These are phyloP conservation scores for Setaria italica DNA, from an alignment of 202 grass and related monocot species.

Conservation along the genomic window DNA sequence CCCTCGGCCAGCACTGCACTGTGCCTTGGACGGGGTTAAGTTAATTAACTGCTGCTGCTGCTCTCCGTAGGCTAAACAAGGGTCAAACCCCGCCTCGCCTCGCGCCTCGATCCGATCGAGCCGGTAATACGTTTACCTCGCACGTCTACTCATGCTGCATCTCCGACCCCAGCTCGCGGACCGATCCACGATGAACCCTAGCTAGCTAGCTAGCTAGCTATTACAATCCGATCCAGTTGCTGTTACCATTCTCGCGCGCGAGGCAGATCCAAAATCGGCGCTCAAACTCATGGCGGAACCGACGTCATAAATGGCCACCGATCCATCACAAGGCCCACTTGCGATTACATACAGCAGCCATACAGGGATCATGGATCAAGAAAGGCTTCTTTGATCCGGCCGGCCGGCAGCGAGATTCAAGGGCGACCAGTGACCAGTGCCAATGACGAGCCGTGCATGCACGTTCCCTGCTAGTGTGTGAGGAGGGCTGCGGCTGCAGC, in stretches of 20 bases:
- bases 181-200: not conserved
- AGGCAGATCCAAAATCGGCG: slow-evolving; percentile 35
- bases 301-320: slow-evolving; percentile 29
- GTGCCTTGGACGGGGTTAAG: not conserved
- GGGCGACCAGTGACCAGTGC: not conserved
- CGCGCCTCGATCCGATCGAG: slow-evolving; percentile 28
- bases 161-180: not conserved
- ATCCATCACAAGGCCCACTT: not conserved
- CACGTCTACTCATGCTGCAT: slow-evolving; percentile 14
- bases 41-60: not conserved
- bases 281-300: slow-evolving; percentile 21
- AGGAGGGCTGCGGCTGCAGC: not conserved
- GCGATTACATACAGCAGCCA: not conserved
- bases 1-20: not conserved
- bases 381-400: not conserved
- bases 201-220: no score
- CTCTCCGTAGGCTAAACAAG: slow-evolving; percentile 50
- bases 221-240: not conserved
- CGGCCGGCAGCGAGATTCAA: not conserved
- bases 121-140: slow-evolving; percentile 35
- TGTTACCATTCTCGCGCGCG: not conserved
- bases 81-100: slow-evolving; percentile 39
- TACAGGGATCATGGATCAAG: not conserved
- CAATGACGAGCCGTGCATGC: slow-evolving; percentile 15
- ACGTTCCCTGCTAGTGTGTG: not conserved